phyloP scores from a whole-genome alignment of 179 eudicot genomes.

The Spinacia oleracea region DNA sequence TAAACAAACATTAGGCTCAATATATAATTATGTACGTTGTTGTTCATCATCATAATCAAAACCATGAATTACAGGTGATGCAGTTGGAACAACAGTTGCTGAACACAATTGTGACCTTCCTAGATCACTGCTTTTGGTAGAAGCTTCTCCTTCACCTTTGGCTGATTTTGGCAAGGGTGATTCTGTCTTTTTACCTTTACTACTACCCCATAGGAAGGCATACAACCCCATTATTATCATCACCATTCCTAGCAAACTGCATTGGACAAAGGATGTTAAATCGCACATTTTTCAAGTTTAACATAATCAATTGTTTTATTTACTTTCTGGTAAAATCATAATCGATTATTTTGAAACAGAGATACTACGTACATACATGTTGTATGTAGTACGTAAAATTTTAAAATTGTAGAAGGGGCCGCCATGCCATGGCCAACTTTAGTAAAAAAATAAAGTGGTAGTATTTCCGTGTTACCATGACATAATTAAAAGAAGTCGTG shows the following conservation, averaged over 20 bases:
- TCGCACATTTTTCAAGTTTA: too few species aligned
- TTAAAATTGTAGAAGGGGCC: background rate
- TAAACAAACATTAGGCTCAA: background rate
- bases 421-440: too few species aligned
- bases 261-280: too few species aligned
- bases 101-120: constrained; percentile 20
- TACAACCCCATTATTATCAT: constrained; percentile 27
- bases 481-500: background rate
- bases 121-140: background rate
- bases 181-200: background rate
- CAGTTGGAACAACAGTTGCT: constrained; percentile 26
- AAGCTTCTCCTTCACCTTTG: background rate
- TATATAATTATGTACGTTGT: background rate
- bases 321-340: too few species aligned
- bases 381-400: background rate
- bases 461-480: background rate
- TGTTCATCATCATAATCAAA: background rate
- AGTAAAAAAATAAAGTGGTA: background rate
- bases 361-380: too few species aligned
- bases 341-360: too few species aligned
- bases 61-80: constrained; percentile 10
- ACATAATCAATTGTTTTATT: too few species aligned
- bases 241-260: constrained; percentile 34
- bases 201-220: constrained; percentile 32
- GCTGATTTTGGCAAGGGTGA: constrained; percentile 13